A percentile compares a stretch with the other conserved stretches of the same genome.
Evolutionary conservation across 169 alveolate genomes (phyloP).

Genomic region (Plasmodium ovale): DNA sequence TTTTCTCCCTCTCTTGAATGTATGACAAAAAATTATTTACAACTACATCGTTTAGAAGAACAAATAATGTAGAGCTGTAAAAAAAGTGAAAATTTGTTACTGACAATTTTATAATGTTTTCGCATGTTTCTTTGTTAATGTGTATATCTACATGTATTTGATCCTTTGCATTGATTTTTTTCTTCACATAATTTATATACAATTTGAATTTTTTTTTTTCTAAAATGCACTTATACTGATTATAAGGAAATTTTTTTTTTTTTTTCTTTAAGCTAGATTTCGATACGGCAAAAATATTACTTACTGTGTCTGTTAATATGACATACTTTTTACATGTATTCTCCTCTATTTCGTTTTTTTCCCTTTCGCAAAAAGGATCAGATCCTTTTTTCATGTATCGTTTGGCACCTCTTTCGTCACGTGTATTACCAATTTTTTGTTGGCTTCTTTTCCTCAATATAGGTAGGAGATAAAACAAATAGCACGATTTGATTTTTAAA

Average conservation of each 20-base stretch:
- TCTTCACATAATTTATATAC: conserved; percentile 41
- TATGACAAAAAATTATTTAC: conserved; percentile 47
- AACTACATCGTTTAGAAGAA: conserved; percentile 23
- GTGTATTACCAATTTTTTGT: neutral
- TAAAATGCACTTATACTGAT: conserved; percentile 49
- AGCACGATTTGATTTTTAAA: conserved; percentile 23
- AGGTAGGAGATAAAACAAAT: conserved; percentile 39
- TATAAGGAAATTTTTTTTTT: conserved; percentile 5
- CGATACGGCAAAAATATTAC: conserved; percentile 54
- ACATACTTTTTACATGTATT: conserved; percentile 49
- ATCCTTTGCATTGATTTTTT: conserved; percentile 1
- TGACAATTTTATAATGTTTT: conserved; percentile 34
- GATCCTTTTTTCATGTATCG: neutral
- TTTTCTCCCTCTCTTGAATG: conserved; percentile 57
- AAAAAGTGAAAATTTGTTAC: conserved; percentile 47
- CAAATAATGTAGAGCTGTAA: conserved; percentile 66
- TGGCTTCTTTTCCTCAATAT: neutral
- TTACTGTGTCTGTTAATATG: conserved; percentile 48
- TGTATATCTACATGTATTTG: conserved; percentile 61
- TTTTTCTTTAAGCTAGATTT: conserved; percentile 9
- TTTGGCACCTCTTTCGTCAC: neutral
- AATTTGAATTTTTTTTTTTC: conserved; percentile 49
- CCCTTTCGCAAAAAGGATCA: neutral
- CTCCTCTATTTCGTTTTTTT: neutral
- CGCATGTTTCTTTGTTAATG: conserved; percentile 23